A percentile compares a stretch with the other conserved stretches of the same genome.
These are phyloP conservation scores for Cladosporium sp. DNA, from an alignment of 2,329 filamentous ascomycete genomes.

Conservation along the genomic window DNA sequence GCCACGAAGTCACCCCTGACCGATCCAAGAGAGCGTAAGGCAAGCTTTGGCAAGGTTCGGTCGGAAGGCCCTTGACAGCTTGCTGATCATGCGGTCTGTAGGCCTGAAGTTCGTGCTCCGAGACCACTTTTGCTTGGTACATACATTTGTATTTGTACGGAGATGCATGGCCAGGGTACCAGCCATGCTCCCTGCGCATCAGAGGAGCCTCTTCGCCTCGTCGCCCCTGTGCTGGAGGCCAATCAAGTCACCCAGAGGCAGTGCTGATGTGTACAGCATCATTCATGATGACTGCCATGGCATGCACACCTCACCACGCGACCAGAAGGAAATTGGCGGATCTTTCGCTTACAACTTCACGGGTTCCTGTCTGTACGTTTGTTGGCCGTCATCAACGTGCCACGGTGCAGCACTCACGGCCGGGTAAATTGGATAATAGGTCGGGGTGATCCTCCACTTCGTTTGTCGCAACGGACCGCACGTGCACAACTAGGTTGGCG, in stretches of 20 bases:
- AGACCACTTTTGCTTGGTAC: not conserved
- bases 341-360: not conserved
- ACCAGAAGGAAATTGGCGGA: not conserved
- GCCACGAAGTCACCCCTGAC: not conserved
- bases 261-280: not conserved
- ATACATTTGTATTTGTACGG: not conserved
- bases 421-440: slow-evolving; percentile 16
- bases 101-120: not conserved
- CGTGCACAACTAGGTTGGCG: slow-evolving; percentile 11
- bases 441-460: slow-evolving; percentile 12
- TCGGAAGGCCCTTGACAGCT: slow-evolving; percentile 8
- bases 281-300: not conserved
- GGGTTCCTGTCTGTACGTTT: not conserved
- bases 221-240: not conserved
- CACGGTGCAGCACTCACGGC: not conserved
- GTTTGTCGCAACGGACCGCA: slow-evolving; percentile 15
- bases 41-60: slow-evolving; percentile 4
- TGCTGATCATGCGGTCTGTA: slow-evolving; percentile 5
- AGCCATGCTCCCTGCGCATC: not conserved
- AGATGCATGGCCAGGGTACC: not conserved
- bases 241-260: not conserved
- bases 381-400: not conserved
- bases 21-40: not conserved
- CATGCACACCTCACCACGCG: not conserved
- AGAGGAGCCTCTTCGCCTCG: not conserved